Evolutionary conservation across 1,284 basidiomycete species (phyloP).

Genomic region (Cryptococcus floricola): DNA sequence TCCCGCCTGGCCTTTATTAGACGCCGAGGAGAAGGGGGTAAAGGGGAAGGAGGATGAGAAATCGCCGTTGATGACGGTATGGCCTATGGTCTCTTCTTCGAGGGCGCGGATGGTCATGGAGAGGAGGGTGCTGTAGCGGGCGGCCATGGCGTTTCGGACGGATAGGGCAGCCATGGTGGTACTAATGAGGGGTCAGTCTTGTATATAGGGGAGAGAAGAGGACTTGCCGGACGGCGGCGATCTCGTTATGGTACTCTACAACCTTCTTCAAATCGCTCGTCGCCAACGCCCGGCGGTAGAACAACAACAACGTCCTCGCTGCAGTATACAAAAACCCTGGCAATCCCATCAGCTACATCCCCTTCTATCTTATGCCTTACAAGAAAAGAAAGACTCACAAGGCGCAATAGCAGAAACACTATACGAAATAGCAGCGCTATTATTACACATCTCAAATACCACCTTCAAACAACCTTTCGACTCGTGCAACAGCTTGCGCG

Average conservation of each 20-base stretch:
- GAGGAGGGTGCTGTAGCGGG: slow-evolving; percentile 26
- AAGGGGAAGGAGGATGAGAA: neutral
- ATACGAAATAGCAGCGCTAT: slow-evolving; percentile 26
- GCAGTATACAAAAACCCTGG: slow-evolving; percentile 28
- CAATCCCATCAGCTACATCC: neutral
- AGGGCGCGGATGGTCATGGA: slow-evolving; percentile 18
- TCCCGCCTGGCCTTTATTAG: too few species aligned
- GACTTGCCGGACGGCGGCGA: slow-evolving; percentile 36
- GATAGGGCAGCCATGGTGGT: slow-evolving; percentile 19
- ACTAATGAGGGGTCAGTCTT: slow-evolving; percentile 2
- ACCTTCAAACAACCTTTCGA: slow-evolving; percentile 29
- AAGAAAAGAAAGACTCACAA: slow-evolving; percentile 16
- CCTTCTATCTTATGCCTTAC: neutral
- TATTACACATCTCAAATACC: slow-evolving; percentile 28
- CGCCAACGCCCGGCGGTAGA: slow-evolving; percentile 30
- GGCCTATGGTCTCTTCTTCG: slow-evolving; percentile 16
- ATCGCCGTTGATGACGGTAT: neutral
- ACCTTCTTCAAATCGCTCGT: slow-evolving; percentile 17
- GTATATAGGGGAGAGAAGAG: neutral
- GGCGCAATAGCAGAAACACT: slow-evolving; percentile 24
- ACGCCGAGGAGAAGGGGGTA: too few species aligned
- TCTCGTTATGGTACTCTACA: slow-evolving; percentile 24
- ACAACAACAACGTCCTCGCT: slow-evolving; percentile 31
- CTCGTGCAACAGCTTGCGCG: slow-evolving; percentile 23
- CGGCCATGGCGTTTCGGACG: slow-evolving; percentile 22